Evolutionary conservation across 495 filamentous ascomycete genomes (phyloP).

Genomic region (Parachaetomium inaequale): DNA sequence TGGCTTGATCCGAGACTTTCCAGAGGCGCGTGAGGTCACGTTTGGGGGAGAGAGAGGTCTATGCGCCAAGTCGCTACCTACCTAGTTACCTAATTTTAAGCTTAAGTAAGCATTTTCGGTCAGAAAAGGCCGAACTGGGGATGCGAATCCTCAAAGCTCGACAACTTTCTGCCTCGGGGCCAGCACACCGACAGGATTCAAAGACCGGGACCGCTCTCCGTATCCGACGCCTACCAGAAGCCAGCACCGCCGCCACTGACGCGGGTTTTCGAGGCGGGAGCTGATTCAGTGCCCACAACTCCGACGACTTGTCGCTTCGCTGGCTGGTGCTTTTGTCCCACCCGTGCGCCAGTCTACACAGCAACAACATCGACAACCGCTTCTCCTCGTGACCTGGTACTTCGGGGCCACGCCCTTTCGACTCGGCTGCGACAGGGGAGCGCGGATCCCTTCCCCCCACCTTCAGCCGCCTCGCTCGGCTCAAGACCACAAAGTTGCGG

Average conservation of each 20-base stretch:
- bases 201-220: not conserved
- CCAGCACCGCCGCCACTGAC: not conserved
- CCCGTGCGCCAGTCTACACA: not conserved
- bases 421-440: too few species aligned
- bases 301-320: not conserved
- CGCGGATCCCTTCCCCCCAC: too few species aligned
- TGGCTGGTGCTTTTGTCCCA: too few species aligned
- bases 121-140: not conserved
- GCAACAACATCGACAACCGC: too few species aligned
- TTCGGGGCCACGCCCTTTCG: too few species aligned
- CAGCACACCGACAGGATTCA: not conserved
- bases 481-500: not conserved
- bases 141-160: not conserved
- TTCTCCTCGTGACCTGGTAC: too few species aligned
- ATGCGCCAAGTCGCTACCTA: too few species aligned
- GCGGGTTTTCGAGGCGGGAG: not conserved
- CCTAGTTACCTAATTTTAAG: too few species aligned
- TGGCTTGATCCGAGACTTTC: too few species aligned
- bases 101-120: not conserved
- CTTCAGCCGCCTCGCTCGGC: not conserved
- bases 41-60: too few species aligned
- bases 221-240: not conserved
- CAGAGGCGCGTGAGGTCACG: too few species aligned
- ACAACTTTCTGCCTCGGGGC: not conserved
- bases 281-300: not conserved